phyloP scores from a whole-genome alignment of 2,329 filamentous ascomycete species.

The Akanthomyces lecanii region DNA sequence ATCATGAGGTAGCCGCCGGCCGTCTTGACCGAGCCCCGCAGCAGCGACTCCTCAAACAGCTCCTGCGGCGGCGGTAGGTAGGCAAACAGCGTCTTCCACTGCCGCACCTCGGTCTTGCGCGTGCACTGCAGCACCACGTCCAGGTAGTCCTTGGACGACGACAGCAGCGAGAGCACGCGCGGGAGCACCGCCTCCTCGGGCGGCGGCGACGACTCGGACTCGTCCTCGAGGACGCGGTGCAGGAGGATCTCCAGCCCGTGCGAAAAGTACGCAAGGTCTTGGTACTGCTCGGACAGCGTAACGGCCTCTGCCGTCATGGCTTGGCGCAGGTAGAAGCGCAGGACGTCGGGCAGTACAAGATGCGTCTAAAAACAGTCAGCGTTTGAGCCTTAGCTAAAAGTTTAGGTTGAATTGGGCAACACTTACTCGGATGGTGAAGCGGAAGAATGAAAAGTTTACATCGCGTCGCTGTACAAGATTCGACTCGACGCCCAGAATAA shows the following conservation, averaged over 20 bases:
- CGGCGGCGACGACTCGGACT: constrained; percentile 69
- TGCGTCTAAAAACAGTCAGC: constrained; percentile 59
- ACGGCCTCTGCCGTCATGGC: constrained; percentile 78
- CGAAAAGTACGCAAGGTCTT: constrained; percentile 83
- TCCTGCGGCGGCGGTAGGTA: constrained; percentile 87
- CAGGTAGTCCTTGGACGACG: constrained; percentile 78
- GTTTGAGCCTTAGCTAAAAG: background rate
- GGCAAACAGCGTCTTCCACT: constrained; percentile 89
- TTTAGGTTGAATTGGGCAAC: background rate
- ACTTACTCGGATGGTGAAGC: constrained; percentile 80
- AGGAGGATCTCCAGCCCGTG: constrained; percentile 90
- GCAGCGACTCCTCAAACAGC: constrained; percentile 87
- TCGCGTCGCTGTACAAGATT: constrained; percentile 92
- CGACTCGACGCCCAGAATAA: constrained; percentile 84
- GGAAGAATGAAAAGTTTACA: constrained; percentile 83
- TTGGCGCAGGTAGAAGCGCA: constrained; percentile 72
- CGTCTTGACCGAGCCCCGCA: constrained; percentile 83
- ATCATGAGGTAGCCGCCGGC: constrained; percentile 96
- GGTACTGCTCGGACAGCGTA: constrained; percentile 77
- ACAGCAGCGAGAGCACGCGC: constrained; percentile 59
- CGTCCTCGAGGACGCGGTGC: constrained; percentile 90
- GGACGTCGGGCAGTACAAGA: constrained; percentile 82
- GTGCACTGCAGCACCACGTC: constrained; percentile 97
- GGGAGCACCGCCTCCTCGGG: constrained; percentile 62
- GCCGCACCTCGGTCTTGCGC: constrained; percentile 90